Conservation (phyloP, 2,329 filamentous ascomycete genomes). For the Trichoderma hamatum region DNA sequence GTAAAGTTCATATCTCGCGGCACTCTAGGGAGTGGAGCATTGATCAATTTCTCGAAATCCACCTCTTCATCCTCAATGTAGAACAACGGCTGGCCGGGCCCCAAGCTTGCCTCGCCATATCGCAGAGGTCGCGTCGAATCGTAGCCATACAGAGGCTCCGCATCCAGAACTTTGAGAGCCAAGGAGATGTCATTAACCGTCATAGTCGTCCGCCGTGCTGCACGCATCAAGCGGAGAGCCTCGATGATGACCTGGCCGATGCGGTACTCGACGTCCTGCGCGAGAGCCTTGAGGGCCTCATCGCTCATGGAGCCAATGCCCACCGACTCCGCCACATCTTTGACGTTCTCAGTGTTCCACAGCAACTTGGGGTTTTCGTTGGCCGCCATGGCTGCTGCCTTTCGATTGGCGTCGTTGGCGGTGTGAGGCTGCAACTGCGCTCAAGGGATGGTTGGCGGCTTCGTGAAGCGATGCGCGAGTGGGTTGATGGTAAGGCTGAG, state of each 20-base stretch:
- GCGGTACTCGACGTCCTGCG: constrained; percentile 94
- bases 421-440: constrained; percentile 2
- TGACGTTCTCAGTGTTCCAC: constrained; percentile 96
- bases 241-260: constrained; percentile 92
- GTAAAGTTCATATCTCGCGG: constrained; percentile 92
- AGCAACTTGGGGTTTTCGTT: constrained; percentile 59
- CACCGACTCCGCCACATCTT: constrained; percentile 93
- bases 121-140: constrained; percentile 86
- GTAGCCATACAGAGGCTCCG: constrained; percentile 95
- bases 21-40: constrained; percentile 91
- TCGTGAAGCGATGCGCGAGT: neutral
- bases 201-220: constrained; percentile 80
- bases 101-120: constrained; percentile 92
- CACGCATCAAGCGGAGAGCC: constrained; percentile 94
- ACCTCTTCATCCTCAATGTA: constrained; percentile 99
- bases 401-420: neutral
- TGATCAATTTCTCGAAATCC: constrained; percentile 98
- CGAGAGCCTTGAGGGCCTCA: constrained; percentile 83
- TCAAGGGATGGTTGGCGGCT: neutral
- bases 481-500: constrained; percentile 9
- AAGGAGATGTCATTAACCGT: constrained; percentile 88
- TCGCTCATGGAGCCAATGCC: constrained; percentile 81
- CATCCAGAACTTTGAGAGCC: constrained; percentile 82
- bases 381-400: constrained; percentile 40
- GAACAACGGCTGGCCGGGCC: constrained; percentile 90